Evolutionary conservation across 2,329 filamentous ascomycete species (phyloP), one percentile per base, ranked within the genome.

Genomic region (Neonectria hederae): DNA sequence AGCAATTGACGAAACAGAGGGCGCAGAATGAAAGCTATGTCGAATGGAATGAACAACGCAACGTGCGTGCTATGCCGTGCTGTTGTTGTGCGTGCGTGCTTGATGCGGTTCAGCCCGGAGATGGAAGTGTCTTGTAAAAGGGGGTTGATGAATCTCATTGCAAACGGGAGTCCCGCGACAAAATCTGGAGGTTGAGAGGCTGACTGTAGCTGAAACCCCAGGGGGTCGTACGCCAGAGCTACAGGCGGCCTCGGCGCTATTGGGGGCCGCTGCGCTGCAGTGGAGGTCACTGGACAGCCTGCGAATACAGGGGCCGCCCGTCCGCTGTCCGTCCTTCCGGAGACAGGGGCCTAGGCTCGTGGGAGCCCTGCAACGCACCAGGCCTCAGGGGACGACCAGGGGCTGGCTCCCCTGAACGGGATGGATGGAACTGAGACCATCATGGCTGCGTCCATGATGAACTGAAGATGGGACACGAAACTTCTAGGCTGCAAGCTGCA

Each of bases 131-230:
- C 53, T 40, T 56, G 22, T 43, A 51, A 58, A 63, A 49, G 35
- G 60, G 60, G 54, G 60, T 49, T 42, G 28, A 26, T 48, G 30
- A 32, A 51, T 51, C 38, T 32, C 38, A 19, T 14, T 13, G 42
- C 19, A 11, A 14, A 28, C 28, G 28, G 28, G 28, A 38, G 35
- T 46, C 22, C 52, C 30, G 24, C 22, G 26, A 45, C 28, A 32
- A 32, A 45, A 55, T 52, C 59, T 46, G 35, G 54, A 63, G 49
- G 30, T 59, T 59, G 61, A 63, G 61, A 63, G 61, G 61, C 55
- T 63, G 55, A 52, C 48, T 24, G 45, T 32, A 54, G 51, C 54
- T 63, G 55, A 59, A 63, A 63, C 61, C 26, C 48, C 48, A 4
- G 48, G 48, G 48, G 45, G 14, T 8, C 22, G 45, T 28, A n/a